Base-by-base conservation (phyloP, 495 filamentous ascomycete genomes). In the Aspergillus affinis region DNA sequence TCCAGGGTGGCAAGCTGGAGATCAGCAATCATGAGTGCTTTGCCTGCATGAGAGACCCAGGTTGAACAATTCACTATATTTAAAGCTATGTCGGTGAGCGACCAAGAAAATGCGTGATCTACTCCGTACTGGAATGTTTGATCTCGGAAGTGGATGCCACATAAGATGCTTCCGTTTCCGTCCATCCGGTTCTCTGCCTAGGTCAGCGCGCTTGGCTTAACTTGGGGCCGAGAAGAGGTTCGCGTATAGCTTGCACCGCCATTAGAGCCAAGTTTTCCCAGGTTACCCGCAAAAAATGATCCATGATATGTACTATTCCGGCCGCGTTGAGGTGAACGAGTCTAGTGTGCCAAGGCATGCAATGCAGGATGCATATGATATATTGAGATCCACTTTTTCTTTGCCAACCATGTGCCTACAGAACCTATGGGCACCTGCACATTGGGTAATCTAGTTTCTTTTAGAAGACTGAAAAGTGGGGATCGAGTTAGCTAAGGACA, bases 391-490 rank as follows among this genome's bases (percentile, higher is more conserved):
- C 55, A 60, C 51, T 15, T 9, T 55, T 41, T 21, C 30, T 17
- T 17, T 9, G n/a, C 7, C 27, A 26, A 36, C 57, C 59, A 67
- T 67, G 56, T 61, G 62, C 62, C 54, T 53, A 55, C 27, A 47
- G 51, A 27, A 62, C 50, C 48, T 55, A 59, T 23, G 48, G 47
- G 26, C 61, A 47, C 47, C 61, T 67, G 65, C 60, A 62, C 54
- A 48, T 54, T 54, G 55, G 53, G 57, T 67, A 64, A 64, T 54
- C 59, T 67, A 60, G 65, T 53, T 45, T 26, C 55, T 57, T 61
- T 58, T 48, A 27, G 51, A 66, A 58, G 64, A 48, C 20, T 60
- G 51, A 61, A 62, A 62, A 58, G 54, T 53, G 64, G 64, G 20
- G 26, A 57, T n/a, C 13, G 30, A 15, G 20, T 55, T 54, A 15